Base-by-base conservation (phyloP, 2,329 filamentous ascomycete genomes). In the Cryphonectria parasitica region DNA sequence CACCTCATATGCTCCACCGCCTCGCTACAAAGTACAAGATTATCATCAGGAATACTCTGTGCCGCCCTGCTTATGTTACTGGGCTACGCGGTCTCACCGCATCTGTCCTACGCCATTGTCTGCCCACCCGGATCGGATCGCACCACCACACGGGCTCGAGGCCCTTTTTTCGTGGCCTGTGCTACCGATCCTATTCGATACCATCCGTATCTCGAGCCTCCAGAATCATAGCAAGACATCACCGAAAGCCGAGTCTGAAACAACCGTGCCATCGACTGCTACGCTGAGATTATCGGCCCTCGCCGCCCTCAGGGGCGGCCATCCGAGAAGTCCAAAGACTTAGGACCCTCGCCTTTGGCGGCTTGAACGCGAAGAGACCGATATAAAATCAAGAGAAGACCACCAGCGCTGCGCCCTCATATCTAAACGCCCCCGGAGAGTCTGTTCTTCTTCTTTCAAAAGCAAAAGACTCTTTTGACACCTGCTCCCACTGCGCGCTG, bases 351-450 rank as follows among this genome's bases (percentile, higher is more conserved):
- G 60, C 49, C 49, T 31, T 52, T 54, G 58, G 58, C 45, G 34
- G 41, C 63, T 45, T 43, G 52, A 60, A 43, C 25, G 43, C 34
- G 58, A 31, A 10, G n/a, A 49, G 36, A 13, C 52, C 43, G 34
- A 60, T 49, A 67, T 64, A 64, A 69, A 45, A 49, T 34, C 34
- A 28, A 56, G n/a, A 39, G 43, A 61, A 52, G 60, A 39, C 69
- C 41, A 25, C 41, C 56, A 72, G 66, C 25, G 41, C 65, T 49
- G 25, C 41, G 39, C 65, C 62, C 22, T 8, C 45, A 49, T 49
- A 3, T n/a, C 36, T 39, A 39, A 11, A 65, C 71, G 69, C 71
- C 71, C 71, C 71, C 69, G 69, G 71, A 71, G 71, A 71, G 69
- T 68, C 71, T 66, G 68, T 66, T 34, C 34, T 13, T 45, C n/a